Conservation (phyloP, 345 rosid genomes). For the thale cress (Arabidopsis thaliana) region TAIR10.1 NC_003070.9:28618501-28619000, state of each 20-base stretch:
- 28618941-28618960: conserved; percentile 59
- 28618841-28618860: conserved; percentile 63
- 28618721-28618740: neutral
- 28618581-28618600: conserved; percentile 9
- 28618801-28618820: conserved; percentile 60
- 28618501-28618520: conserved; percentile 64
- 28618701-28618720: conserved; percentile 11
- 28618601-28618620: neutral
- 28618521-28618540: conserved; percentile 53
- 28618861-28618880: conserved; percentile 59
- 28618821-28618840: conserved; percentile 82
- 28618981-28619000: conserved; percentile 21
- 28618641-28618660: neutral
- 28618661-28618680: neutral
- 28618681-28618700: neutral
- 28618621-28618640: conserved; percentile 7
- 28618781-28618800: conserved; percentile 57
- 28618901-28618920: conserved; percentile 50
- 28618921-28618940: conserved; percentile 57
- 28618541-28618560: conserved; percentile 50
- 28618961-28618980: conserved; percentile 54
- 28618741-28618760: neutral
- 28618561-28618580: conserved; percentile 18
- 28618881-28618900: conserved; percentile 80
- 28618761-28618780: conserved; percentile 56